Percentiles rank a stretch among this genome's conserved stretches.
phyloP scores from a whole-genome alignment of 371 early-diverging fungal species.

The Mortierella sp. region DNA sequence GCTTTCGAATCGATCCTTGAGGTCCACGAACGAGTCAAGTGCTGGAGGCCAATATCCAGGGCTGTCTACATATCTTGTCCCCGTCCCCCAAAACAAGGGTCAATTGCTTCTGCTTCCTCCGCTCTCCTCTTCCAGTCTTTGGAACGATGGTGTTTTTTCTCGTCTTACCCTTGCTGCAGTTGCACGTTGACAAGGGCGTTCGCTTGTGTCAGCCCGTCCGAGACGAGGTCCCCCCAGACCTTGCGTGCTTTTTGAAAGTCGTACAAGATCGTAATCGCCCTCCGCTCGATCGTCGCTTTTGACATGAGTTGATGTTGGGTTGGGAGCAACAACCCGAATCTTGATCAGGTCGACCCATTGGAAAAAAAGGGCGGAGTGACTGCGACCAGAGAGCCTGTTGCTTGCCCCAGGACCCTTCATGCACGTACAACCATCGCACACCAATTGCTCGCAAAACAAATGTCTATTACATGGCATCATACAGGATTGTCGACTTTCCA shows the following conservation, averaged over 20 bases:
- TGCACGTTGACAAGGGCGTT: constrained; percentile 52
- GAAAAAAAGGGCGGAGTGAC: too few relatives aligned
- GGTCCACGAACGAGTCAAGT: constrained; percentile 36
- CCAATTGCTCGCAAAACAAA: too few relatives aligned
- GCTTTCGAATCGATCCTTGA: constrained; percentile 51
- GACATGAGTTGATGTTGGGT: constrained; percentile 29
- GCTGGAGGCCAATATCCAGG: constrained; percentile 52
- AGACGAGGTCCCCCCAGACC: constrained; percentile 52
- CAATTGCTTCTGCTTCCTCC: neutral
- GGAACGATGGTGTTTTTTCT: neutral
- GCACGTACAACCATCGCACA: too few relatives aligned
- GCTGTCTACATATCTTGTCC: constrained; percentile 34
- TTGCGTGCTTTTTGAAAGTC: constrained; percentile 48
- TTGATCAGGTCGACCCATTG: too few relatives aligned
- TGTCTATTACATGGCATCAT: constrained; percentile 9
- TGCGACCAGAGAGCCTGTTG: too few relatives aligned
- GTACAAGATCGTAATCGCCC: constrained; percentile 29
- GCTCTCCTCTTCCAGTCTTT: too few relatives aligned
- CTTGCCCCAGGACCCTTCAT: too few relatives aligned
- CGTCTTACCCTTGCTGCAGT: constrained; percentile 47
- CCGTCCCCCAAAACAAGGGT: neutral
- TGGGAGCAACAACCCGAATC: neutral
- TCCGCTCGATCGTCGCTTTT: constrained; percentile 41
- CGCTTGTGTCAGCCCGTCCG: constrained; percentile 51
- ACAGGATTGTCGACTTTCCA: constrained; percentile 44